A percentile compares a stretch with the other conserved stretches of the same genome.
Conservation (phyloP, 345 rosid species). For the Raphanus sativus region DNA sequence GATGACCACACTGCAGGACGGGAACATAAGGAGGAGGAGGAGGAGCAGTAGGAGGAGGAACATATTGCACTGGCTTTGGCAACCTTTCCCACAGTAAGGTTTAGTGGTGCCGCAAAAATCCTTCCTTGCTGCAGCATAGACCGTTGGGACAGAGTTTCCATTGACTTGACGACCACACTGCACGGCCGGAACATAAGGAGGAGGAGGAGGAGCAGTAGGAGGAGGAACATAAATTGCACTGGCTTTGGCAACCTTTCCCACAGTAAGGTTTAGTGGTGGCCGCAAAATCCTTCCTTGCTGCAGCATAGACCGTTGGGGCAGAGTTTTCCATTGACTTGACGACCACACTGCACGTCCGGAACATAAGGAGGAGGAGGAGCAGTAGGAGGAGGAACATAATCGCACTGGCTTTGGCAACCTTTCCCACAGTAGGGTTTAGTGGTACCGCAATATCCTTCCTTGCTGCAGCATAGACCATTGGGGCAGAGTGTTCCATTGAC, state of each 20-base stretch:
- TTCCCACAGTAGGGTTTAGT: conserved; percentile 35
- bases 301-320: too few relatives aligned
- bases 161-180: too few relatives aligned
- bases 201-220: background rate
- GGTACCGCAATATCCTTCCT: too few relatives aligned
- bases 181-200: background rate
- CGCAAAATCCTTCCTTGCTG: too few relatives aligned
- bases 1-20: too few relatives aligned
- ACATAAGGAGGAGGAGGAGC: too few relatives aligned
- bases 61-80: too few relatives aligned
- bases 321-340: too few relatives aligned
- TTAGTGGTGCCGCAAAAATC: conserved; percentile 45
- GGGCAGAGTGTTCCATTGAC: too few relatives aligned
- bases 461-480: too few relatives aligned
- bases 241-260: conserved; percentile 59
- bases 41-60: too few relatives aligned
- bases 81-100: background rate
- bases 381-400: conserved; percentile 1
- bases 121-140: conserved; percentile 13
- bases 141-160: background rate
- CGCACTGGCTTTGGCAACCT: conserved; percentile 67
- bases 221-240: conserved; percentile 34
- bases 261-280: conserved; percentile 32
- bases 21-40: too few relatives aligned
- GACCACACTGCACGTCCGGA: background rate